Conservation (phyloP, 192 early-diverging fungal species). For the Coemansia biformis region DNA sequence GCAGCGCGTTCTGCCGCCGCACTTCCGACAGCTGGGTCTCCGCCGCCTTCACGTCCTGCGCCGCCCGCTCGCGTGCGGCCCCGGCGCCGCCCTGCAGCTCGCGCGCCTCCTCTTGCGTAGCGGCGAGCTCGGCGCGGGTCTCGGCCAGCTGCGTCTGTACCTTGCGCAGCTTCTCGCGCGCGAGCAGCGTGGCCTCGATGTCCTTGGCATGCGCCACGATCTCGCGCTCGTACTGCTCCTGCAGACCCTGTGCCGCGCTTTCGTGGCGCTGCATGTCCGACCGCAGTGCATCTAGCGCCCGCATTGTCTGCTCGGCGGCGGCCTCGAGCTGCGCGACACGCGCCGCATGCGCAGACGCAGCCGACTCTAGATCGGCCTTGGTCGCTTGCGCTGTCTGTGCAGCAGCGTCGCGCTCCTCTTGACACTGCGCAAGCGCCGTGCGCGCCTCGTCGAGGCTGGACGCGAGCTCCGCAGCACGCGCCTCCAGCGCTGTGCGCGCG, state of each 20-base stretch:
- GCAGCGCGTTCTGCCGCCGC: slow-evolving; percentile 62
- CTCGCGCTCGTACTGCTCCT: slow-evolving; percentile 67
- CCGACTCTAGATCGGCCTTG: slow-evolving; percentile 47
- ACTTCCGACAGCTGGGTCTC: slow-evolving; percentile 55
- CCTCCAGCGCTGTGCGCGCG: slow-evolving; percentile 18
- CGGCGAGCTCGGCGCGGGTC: slow-evolving; percentile 20
- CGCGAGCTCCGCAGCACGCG: slow-evolving; percentile 32
- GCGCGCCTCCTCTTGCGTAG: background rate
- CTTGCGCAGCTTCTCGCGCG: slow-evolving; percentile 42
- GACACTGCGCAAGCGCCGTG: slow-evolving; percentile 21
- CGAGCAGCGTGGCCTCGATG: slow-evolving; percentile 47
- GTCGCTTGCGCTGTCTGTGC: slow-evolving; percentile 30
- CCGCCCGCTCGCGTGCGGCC: slow-evolving; percentile 13
- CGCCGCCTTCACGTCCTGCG: slow-evolving; percentile 32
- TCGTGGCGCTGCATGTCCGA: slow-evolving; percentile 55
- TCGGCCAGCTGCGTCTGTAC: slow-evolving; percentile 17
- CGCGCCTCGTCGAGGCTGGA: slow-evolving; percentile 15
- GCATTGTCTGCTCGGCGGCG: slow-evolving; percentile 11
- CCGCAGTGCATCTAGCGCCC: slow-evolving; percentile 36
- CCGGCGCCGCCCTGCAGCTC: slow-evolving; percentile 32
- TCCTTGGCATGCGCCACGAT: slow-evolving; percentile 59
- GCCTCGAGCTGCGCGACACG: slow-evolving; percentile 17
- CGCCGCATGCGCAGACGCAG: slow-evolving; percentile 35
- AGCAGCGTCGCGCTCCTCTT: slow-evolving; percentile 11
- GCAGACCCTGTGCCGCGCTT: slow-evolving; percentile 47